Conservation (phyloP, 2,329 filamentous ascomycete species). For the Hymenoscyphus repandus region DNA sequence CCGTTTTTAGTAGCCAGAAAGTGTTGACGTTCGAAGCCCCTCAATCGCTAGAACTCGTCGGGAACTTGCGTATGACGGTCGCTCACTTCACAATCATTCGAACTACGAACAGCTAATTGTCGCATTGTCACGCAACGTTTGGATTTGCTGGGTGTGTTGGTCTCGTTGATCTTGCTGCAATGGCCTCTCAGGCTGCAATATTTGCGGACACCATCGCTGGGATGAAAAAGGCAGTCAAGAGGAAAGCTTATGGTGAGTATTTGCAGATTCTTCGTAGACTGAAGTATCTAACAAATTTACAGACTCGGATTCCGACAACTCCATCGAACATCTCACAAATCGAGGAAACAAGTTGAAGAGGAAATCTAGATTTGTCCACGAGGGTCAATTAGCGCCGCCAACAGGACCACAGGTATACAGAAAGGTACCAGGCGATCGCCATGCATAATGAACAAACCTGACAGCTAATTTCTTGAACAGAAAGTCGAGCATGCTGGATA, state of each 20-base stretch:
- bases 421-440: constrained; percentile 46
- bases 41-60: no score
- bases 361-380: constrained; percentile 63
- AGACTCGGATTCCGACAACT: constrained; percentile 77
- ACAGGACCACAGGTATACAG: constrained; percentile 64
- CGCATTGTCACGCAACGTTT: no score
- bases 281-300: constrained; percentile 19
- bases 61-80: no score
- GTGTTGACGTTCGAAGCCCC: no score
- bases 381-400: constrained; percentile 63
- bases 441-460: background rate
- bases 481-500: constrained; percentile 70
- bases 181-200: constrained; percentile 55
- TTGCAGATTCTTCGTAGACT: constrained; percentile 19
- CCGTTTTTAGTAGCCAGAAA: no score
- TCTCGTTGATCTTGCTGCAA: constrained; percentile 22
- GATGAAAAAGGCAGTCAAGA: constrained; percentile 63
- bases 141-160: no score
- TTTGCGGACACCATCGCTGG: constrained; percentile 62
- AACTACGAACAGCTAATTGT: no score
- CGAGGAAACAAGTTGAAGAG: constrained; percentile 77
- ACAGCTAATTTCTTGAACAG: constrained; percentile 37
- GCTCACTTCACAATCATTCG: no score
- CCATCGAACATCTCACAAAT: constrained; percentile 64
- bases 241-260: constrained; percentile 56